Base-by-base conservation (phyloP, 1,284 basidiomycete genomes). In the Cutaneotrichosporon sp. region DNA sequence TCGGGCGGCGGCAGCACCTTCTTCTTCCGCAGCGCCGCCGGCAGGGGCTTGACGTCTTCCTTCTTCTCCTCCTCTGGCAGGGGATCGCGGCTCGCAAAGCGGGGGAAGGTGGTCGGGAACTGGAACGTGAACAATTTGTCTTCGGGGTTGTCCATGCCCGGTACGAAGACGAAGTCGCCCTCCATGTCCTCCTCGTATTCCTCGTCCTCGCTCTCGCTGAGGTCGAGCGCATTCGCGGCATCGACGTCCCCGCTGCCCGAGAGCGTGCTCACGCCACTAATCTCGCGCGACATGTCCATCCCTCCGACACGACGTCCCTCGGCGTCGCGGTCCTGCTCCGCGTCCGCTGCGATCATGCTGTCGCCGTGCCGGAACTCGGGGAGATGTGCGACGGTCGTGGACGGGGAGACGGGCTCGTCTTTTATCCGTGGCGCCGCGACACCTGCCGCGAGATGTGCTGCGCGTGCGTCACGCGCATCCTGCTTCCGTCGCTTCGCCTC, bases 101-200 rank as follows among this genome's bases (percentile, higher is more conserved):
- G 84, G 0, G 94, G 93, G 80, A 97, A 94, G 0, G 91, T 88
- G n/a, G 84, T 81, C 0, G 94, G 94, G 75, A 97, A 96, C 77
- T 96, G 94, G 82, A 97, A 96, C 69, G 94, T 88, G 75, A 91
- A 96, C 2, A 97, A 82, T 31, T 88, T 81, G 84, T 74, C 75
- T 88, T 87, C 82, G 85, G 87, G 72, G 81, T 75, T 69, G 60
- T 76, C 78, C 55, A 71, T 65, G 40, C 77, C 78, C 1, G 75
- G 71, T 22, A 70, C 72, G 10, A 67, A 67, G 11, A 86, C 82
- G 73, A 97, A 95, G 76, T 94, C 89, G 57, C 90, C 89, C 5
- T 90, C 85, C 66, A 96, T 86, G 70, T 90, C 89, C 76, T 94
- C 91, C 49, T 91, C 82, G 67, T 91, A 89, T 73, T 92, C 90